phyloP scores from a whole-genome alignment of 208 protist species.

The Crithidia acanthocephali region DNA sequence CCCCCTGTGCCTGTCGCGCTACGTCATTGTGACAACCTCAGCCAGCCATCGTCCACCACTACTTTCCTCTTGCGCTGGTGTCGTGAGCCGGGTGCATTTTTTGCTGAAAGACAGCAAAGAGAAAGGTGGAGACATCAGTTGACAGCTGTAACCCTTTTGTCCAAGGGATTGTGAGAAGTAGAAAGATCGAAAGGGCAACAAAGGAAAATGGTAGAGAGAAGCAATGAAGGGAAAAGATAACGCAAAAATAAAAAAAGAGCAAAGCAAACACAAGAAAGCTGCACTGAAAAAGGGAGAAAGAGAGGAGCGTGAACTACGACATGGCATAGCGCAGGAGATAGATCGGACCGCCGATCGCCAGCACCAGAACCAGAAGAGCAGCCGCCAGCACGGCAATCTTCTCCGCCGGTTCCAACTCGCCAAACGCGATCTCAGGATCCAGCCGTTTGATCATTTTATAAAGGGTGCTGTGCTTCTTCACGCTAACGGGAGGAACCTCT shows the following conservation, averaged over 20 bases:
- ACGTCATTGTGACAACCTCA: too few relatives aligned
- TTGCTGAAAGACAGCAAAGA: too few relatives aligned
- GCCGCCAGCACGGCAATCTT: constrained; percentile 38
- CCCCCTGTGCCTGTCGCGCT: too few relatives aligned
- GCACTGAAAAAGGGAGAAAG: background rate
- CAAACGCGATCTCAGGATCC: constrained; percentile 52
- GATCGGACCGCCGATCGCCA: constrained; percentile 34
- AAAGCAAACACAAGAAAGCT: constrained; percentile 1
- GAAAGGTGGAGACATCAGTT: too few relatives aligned
- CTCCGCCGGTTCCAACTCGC: constrained; percentile 59
- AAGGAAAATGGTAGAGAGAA: background rate
- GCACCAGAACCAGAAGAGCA: constrained; percentile 31
- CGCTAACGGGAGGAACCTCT: constrained; percentile 44
- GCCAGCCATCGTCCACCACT: too few relatives aligned
- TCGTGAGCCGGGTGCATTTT: too few relatives aligned
- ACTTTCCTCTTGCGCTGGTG: too few relatives aligned
- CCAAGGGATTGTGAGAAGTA: too few relatives aligned
- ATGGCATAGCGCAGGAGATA: constrained; percentile 31
- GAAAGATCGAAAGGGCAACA: too few relatives aligned
- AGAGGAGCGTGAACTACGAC: constrained; percentile 13
- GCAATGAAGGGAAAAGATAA: background rate
- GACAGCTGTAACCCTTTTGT: too few relatives aligned
- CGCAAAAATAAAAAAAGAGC: background rate
- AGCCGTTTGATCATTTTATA: constrained; percentile 43
- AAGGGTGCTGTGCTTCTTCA: constrained; percentile 38